Percentiles rank a stretch among this genome's conserved stretches.
phyloP scores from a whole-genome alignment of 352 stramenopile species.

The Pythium aristosporum region DNA sequence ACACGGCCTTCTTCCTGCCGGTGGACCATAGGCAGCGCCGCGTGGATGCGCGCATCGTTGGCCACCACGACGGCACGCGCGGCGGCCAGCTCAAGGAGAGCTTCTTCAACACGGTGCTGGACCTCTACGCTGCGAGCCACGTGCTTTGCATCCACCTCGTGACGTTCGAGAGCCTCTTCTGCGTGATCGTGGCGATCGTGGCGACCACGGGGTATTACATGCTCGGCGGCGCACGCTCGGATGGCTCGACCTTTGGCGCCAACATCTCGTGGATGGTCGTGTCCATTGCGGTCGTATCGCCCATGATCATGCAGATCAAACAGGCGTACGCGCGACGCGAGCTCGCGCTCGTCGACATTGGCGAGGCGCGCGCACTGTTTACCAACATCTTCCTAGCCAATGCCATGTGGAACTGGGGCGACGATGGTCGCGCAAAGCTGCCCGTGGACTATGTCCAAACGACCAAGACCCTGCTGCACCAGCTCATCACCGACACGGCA shows the following conservation, averaged over 20 bases:
- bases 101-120: conserved; percentile 59
- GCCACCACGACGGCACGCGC: conserved; percentile 24
- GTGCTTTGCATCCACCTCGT: conserved; percentile 75
- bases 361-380: conserved; percentile 68
- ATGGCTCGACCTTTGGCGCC: conserved; percentile 52
- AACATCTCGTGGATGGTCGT: conserved; percentile 72
- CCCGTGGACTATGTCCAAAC: conserved; percentile 45
- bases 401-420: conserved; percentile 80
- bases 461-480: conserved; percentile 58
- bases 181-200: conserved; percentile 57
- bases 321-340: conserved; percentile 79
- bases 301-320: conserved; percentile 88
- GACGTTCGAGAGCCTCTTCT: conserved; percentile 78
- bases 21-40: conserved; percentile 22
- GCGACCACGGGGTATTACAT: conserved; percentile 71
- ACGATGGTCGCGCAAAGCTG: conserved; percentile 58
- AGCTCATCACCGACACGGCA: conserved; percentile 44
- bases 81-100: conserved; percentile 40
- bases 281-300: conserved; percentile 73
- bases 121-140: conserved; percentile 76
- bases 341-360: conserved; percentile 62
- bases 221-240: conserved; percentile 32
- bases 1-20: conserved; percentile 33
- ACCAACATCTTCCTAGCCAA: conserved; percentile 76
- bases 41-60: conserved; percentile 23